Evolutionary conservation across 345 rosid genomes (phyloP), one percentile per base, ranked within the genome.

Genomic region (Populus tremula): DNA sequence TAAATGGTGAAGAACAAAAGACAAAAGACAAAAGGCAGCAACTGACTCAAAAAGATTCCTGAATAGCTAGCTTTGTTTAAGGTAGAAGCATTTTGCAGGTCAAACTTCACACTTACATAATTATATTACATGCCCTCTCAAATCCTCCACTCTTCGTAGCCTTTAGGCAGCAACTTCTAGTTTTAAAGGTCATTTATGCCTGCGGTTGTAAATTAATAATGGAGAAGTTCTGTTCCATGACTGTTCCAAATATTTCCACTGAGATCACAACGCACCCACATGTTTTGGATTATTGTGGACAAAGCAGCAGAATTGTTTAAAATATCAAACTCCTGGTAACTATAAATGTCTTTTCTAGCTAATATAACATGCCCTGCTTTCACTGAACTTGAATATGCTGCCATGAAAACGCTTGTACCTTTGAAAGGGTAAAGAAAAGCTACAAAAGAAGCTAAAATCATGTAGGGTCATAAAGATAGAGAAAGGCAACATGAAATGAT

Each of bases 1-100:
- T 45, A 66, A 27, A 38, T 7, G 1, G 12, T 12, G 69, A 69
- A 17, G 69, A 69, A 9, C 25, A 76, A 65, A 74, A 33, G 29
- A 77, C 62, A 67, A 68, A 63, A 33, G 29, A 77, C 62, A 67
- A 68, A 63, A 39, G 77, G 78, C 79, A 81, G 70, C 79, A 54
- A 76, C 70, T 71, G 79, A 73, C 68, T 25, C 23, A 38, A 59
- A 65, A 81, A 84, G 86, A 84, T 82, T 77, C 89, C 84, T 64
- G 23, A 2, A 29, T 61, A 23, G 29, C 39, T 61, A 23, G 29
- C 39, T 59, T 80, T 77, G 80, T 80, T 75, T 82, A 77, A 76
- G 71, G 18, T 41, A 13, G 36, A 76, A 65, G 73, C 81, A 80
- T 75, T 75, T 75, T 38, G 38, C 74, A 76, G 79, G 85, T 86